Evolutionary conservation across 2,329 filamentous ascomycete species (phyloP).

Genomic region (Botrytis medusae): DNA sequence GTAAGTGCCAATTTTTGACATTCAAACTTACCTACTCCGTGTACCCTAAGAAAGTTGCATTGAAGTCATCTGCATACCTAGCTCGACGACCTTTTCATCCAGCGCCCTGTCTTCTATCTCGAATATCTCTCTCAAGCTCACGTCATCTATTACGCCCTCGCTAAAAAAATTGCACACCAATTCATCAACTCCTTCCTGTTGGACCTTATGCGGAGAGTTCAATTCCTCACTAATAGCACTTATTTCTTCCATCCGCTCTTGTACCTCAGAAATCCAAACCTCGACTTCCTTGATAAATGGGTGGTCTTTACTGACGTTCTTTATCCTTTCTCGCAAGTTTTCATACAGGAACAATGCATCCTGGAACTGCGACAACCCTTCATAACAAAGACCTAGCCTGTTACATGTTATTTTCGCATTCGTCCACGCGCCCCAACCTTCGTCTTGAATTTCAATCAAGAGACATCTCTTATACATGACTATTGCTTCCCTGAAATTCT

Average conservation of each 20-base stretch:
- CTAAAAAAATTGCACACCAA: not conserved
- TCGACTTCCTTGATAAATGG: not conserved
- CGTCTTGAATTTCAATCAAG: rapidly evolving
- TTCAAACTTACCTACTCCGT: not conserved
- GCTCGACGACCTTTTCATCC: not conserved
- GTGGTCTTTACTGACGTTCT: rapidly evolving
- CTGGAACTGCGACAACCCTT: not conserved
- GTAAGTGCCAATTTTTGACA: not conserved
- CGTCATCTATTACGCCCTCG: not conserved
- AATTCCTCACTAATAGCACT: not conserved
- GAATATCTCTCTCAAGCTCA: not conserved
- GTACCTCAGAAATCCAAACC: not conserved
- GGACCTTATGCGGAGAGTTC: not conserved
- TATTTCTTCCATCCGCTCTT: not conserved
- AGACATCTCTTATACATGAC: not conserved
- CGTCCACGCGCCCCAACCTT: rapidly evolving
- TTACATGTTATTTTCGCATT: rapidly evolving
- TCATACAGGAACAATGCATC: not conserved
- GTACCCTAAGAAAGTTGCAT: not conserved
- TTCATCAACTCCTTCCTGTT: not conserved
- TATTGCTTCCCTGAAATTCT: not conserved
- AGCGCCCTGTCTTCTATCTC: not conserved
- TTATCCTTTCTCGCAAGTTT: not conserved
- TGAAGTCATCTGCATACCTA: not conserved
- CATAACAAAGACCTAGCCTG: rapidly evolving